A percentile compares a stretch with the other conserved stretches of the same genome.
Conservation (phyloP, 768 basidiomycete genomes). For the Trametes gibbosa region DNA sequence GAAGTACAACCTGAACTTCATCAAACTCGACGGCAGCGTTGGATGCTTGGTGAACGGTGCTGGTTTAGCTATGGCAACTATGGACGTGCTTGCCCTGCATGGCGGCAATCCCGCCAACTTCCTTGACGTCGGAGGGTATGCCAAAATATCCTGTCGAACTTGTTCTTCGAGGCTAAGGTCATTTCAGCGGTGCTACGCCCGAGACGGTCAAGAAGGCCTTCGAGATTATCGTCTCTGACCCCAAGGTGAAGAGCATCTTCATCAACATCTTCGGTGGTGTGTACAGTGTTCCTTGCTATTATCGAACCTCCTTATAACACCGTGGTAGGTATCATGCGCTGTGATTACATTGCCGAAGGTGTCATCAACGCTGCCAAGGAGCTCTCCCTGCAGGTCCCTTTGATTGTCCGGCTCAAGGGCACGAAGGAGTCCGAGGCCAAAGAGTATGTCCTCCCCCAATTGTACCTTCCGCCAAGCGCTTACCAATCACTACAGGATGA, state of each 20-base stretch:
- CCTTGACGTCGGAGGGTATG: conserved; percentile 94
- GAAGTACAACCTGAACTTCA: conserved; percentile 94
- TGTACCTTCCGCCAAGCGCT: neutral
- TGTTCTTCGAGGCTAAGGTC: neutral
- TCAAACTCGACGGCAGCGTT: conserved; percentile 96
- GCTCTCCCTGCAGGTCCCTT: conserved; percentile 75
- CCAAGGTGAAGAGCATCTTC: conserved; percentile 96
- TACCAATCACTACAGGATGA: conserved; percentile 62
- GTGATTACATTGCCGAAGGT: conserved; percentile 97
- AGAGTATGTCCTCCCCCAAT: conserved; percentile 52
- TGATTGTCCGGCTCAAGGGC: conserved; percentile 94
- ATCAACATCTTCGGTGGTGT: conserved; percentile 95
- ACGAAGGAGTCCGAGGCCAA: conserved; percentile 97
- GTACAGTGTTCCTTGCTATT: conserved; percentile 12
- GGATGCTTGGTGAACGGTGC: conserved; percentile 99
- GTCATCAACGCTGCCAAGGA: conserved; percentile 98
- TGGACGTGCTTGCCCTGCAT: conserved; percentile 97
- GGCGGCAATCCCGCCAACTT: conserved; percentile 98
- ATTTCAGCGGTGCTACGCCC: conserved; percentile 86
- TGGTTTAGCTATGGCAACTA: conserved; percentile 98
- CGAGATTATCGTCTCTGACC: conserved; percentile 86
- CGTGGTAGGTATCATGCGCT: conserved; percentile 89
- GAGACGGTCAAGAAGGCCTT: conserved; percentile 99
- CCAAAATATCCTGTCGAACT: neutral
- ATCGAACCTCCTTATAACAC: neutral